A percentile compares a stretch with the other conserved stretches of the same genome.
phyloP scores from a whole-genome alignment of 306 rosid species.

The Dalbergia oliveri region DNA sequence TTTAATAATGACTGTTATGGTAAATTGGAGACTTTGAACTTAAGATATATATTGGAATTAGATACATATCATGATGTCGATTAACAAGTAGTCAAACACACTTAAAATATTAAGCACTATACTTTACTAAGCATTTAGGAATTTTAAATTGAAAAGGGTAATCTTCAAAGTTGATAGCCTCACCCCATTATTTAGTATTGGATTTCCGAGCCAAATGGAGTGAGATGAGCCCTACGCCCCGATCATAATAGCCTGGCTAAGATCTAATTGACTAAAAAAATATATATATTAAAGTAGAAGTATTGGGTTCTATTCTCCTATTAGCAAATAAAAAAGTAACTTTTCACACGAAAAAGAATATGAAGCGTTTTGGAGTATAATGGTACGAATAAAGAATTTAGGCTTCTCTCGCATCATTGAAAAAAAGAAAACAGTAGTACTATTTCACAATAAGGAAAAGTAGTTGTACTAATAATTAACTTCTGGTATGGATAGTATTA shows the following conservation, averaged over 20 bases:
- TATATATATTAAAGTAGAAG: neutral
- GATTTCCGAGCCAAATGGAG: neutral
- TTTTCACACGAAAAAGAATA: neutral
- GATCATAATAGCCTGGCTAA: neutral
- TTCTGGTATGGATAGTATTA: neutral
- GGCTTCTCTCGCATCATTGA: neutral
- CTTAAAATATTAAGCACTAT: conserved; percentile 19
- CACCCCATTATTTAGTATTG: conserved; percentile 2
- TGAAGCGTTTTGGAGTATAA: neutral
- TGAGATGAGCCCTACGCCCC: neutral
- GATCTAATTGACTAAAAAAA: neutral
- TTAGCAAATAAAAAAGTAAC: conserved; percentile 6
- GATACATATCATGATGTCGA: conserved; percentile 20
- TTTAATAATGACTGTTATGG: conserved; percentile 2
- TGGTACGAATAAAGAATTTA: neutral
- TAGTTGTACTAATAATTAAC: neutral
- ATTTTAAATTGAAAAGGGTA: neutral
- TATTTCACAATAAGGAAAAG: neutral
- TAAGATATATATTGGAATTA: neutral
- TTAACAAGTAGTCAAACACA: neutral
- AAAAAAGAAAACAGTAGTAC: neutral
- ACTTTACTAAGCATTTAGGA: conserved; percentile 6
- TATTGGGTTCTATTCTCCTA: conserved; percentile 12
- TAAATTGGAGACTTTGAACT: conserved; percentile 5
- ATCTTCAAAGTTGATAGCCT: conserved; percentile 9